Evolutionary conservation across 164 flowering plant species (phyloP), one percentile per base, ranked within the genome.

Genomic region (Kalanchoe fedtschenkoi): DNA sequence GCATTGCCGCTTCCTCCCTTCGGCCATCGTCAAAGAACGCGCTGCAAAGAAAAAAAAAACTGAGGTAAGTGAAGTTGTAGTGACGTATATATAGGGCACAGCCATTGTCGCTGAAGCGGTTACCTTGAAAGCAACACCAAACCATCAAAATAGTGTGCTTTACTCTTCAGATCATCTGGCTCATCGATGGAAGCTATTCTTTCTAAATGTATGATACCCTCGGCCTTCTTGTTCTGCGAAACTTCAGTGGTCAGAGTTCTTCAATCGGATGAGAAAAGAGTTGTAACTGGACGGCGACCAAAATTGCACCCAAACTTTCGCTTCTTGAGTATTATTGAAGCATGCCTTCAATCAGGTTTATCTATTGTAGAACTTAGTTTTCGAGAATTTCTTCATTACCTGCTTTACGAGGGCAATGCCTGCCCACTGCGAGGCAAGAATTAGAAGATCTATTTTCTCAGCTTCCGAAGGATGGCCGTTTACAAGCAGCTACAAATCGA

Each of bases 41-140:
- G 34, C 61, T 58, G 61, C n/a, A n/a, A n/a, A n/a, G n/a, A n/a
- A 2, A 37, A 34, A 30, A 32, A 17, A 58, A 7, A 33, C 14
- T 58, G 33, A 33, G 38, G 38, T 22, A 58, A 32, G 3, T 58
- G 38, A 33, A 16, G 39, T 17, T 9, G 7, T 10, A 58, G 22
- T 3, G 11, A 30, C 35, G 58, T 8, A 14, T 32, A n/a, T 58
- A 22, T 17, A 58, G 54, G 54, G 26, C 24, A 47, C 29, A 30
- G 38, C 14, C 17, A 58, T 58, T 58, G 21, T 15, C 7, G 21
- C 19, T 39, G n/a, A 4, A 9, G 43, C 19, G 5, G 57, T 19
- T 73, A 93, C 97, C 96, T 85, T 67, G 89, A 74, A 44, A 90
- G 79, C 68, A 86, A 56, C 30, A 88, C 28, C 67, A 93, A 68